Evolutionary conservation across 805 yeast species (phyloP).

Genomic region (Saturnispora quitensis): DNA sequence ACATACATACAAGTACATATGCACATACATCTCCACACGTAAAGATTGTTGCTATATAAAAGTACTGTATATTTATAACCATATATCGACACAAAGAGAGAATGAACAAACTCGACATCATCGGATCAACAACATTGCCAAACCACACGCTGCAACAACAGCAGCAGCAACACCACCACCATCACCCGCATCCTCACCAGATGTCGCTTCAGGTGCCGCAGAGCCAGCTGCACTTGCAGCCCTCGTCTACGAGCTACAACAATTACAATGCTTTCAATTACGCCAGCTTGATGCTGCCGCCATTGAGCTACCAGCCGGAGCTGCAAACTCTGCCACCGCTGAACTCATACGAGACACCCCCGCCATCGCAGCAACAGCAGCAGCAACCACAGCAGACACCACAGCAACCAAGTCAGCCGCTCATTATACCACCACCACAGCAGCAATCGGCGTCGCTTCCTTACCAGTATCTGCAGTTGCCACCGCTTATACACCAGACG

Average conservation of each 20-base stretch:
- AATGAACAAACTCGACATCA: neutral
- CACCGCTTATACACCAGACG: neutral
- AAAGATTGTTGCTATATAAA: neutral
- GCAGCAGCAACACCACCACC: neutral
- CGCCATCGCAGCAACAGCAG: constrained; percentile 5
- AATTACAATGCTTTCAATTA: neutral
- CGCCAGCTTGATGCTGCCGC: neutral
- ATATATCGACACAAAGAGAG: neutral
- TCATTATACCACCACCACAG: constrained; percentile 2
- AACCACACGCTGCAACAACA: neutral
- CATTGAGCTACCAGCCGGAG: neutral
- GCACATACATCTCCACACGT: neutral
- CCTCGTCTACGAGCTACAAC: neutral
- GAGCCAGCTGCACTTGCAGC: neutral
- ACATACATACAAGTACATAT: too few relatives aligned
- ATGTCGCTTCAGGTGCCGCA: constrained; percentile 1
- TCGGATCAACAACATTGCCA: neutral
- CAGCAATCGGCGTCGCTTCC: neutral
- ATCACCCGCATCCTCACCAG: neutral
- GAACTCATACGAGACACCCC: neutral
- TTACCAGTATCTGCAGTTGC: neutral
- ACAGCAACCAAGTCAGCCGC: neutral
- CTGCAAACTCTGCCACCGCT: neutral
- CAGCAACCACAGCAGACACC: constrained; percentile 6
- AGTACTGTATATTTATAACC: neutral